Percentiles rank a stretch among this genome's conserved stretches.
Conservation (phyloP, 2,329 filamentous ascomycete genomes). For the Seiridium unicorne region DNA sequence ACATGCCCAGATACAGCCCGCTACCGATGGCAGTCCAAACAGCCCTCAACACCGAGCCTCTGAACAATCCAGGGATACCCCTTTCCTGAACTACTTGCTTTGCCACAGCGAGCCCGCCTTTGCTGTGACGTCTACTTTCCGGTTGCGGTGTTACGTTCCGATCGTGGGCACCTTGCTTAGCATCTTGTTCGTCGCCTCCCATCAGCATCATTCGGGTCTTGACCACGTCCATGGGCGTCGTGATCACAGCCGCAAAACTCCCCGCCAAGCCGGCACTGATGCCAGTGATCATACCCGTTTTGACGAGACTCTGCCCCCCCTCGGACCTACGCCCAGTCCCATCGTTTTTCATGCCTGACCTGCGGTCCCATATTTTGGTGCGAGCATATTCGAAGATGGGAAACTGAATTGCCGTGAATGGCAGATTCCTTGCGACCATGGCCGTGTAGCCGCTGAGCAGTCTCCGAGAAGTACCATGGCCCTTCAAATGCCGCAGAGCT, state of each 20-base stretch:
- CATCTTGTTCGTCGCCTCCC: conserved; percentile 40
- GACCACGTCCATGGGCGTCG: conserved; percentile 84
- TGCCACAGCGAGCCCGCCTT: conserved; percentile 56
- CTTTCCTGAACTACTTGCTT: conserved; percentile 63
- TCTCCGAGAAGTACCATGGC: conserved; percentile 54
- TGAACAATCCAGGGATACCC: conserved; percentile 73
- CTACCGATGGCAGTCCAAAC: conserved; percentile 82
- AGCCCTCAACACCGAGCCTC: conserved; percentile 70
- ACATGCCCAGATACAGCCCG: conserved; percentile 81
- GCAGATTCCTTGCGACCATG: conserved; percentile 77
- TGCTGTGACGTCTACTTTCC: conserved; percentile 23
- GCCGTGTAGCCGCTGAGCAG: conserved; percentile 74
- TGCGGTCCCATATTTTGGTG: conserved; percentile 47
- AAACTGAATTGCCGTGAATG: conserved; percentile 86
- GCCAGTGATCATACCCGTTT: conserved; percentile 71
- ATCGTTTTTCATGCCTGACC: background rate
- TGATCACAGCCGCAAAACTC: conserved; percentile 73
- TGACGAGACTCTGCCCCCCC: conserved; percentile 43
- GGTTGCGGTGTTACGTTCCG: conserved; percentile 23
- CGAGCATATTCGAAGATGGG: conserved; percentile 78
- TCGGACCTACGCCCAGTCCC: conserved; percentile 26
- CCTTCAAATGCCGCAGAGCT: conserved; percentile 49
- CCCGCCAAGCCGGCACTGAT: conserved; percentile 73
- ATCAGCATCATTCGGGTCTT: conserved; percentile 88
- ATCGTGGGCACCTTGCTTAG: conserved; percentile 24